Base-by-base conservation (phyloP, 768 basidiomycete genomes). In the Naematelia encephala region DNA sequence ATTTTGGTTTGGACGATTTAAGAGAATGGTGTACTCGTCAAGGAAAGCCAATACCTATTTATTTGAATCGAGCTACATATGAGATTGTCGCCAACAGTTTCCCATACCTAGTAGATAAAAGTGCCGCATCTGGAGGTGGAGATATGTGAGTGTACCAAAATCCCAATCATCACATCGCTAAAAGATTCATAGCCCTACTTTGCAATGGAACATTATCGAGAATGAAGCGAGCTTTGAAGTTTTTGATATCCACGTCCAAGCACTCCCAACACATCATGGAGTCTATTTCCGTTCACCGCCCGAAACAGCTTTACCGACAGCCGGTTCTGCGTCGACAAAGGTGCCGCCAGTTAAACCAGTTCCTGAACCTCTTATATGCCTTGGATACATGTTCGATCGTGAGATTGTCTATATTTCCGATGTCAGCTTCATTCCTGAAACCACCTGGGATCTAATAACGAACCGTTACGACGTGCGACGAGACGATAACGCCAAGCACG, bases 1-100 rank as follows among this genome's bases (percentile, higher is more conserved):
- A 91, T 80, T 90, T 91, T 68, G 91, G 91, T 2, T 77, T 94
- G 57, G 91, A 94, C 77, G 91, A 94, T 75, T 79, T 93, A 34
- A 82, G 91, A 80, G 87, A 73, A 67, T 73, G 72, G 72, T 73
- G 72, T 62, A 62, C 67, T 25, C 51, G 69, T 28, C 69, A 68
- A 60, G 48, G 60, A 12, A 62, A 39, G 28, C 44, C 63, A 5
- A 68, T 70, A n/a, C 69, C 69, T 1, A 60, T 73, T 1, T 73
- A 67, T 47, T 65, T 70, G 14, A 67, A 67, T 50, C 54, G 55
- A 29, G 44, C 56, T 14, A 70, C 69, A 39, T 70, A 59, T 45
- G 62, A 70, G 21, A 59, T 47, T 13, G 78, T 82, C 80, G 44
- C 82, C 75, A 60, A 75, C 62, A 78, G 86, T 83, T 80, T 85